These are phyloP conservation scores for Metschnikowia shivogae DNA, from an alignment of 805 yeast species.

Conservation along the genomic window DNA sequence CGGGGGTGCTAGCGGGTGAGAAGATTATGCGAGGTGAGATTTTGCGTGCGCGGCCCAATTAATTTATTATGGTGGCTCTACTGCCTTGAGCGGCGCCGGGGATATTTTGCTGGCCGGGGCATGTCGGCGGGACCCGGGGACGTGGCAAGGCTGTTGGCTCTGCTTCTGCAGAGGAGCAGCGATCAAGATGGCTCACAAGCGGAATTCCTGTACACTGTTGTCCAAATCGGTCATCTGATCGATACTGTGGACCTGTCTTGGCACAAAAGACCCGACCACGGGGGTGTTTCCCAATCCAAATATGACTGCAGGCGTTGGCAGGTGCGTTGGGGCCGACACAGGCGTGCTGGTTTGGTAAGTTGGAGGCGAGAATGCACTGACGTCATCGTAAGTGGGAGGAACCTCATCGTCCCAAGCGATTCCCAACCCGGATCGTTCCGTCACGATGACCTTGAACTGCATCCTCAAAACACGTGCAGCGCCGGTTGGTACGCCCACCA, in stretches of 20 bases:
- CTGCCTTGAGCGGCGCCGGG: too few species aligned
- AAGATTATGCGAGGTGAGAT: slow-evolving; percentile 3
- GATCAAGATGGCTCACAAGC: slow-evolving; percentile 14
- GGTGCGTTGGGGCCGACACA: slow-evolving; percentile 31
- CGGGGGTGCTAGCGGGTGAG: not conserved
- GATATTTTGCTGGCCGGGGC: too few species aligned
- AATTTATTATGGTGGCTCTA: too few species aligned
- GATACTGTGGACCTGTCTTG: slow-evolving; percentile 16
- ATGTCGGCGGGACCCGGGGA: too few species aligned
- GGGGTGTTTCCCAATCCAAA: slow-evolving; percentile 46
- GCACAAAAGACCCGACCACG: slow-evolving; percentile 21
- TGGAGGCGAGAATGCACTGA: slow-evolving; percentile 83
- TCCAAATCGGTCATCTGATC: slow-evolving; percentile 29
- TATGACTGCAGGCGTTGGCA: slow-evolving; percentile 33
- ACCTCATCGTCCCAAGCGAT: slow-evolving; percentile 99
- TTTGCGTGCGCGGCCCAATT: slow-evolving; percentile 3
- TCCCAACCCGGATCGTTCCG: slow-evolving; percentile 93
- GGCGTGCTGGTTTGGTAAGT: slow-evolving; percentile 49
- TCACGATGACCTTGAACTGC: slow-evolving; percentile 82
- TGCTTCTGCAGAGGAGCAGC: not conserved
- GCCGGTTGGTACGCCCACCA: slow-evolving; percentile 79
- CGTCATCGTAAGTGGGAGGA: slow-evolving; percentile 92
- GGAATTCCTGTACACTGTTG: slow-evolving; percentile 32
- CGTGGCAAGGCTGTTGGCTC: too few species aligned
- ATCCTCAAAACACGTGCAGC: slow-evolving; percentile 91